Evolutionary conservation across 2,329 filamentous ascomycete species (phyloP), one percentile per base, ranked within the genome.

Genomic region (Diaporthe vexans): DNA sequence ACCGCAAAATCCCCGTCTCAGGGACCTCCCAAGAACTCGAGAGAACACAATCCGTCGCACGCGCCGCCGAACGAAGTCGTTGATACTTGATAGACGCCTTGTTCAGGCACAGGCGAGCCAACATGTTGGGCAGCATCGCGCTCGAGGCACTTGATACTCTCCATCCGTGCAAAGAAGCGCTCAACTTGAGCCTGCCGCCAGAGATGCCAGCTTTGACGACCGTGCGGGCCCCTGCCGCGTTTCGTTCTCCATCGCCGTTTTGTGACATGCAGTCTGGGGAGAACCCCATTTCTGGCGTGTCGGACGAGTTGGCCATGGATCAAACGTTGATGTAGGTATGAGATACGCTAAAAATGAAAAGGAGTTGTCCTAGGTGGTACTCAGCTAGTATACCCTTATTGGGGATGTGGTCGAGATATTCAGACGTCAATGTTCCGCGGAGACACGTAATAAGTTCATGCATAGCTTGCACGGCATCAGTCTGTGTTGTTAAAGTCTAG

Each of bases 361-460:
- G 9, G 19, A 9, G 29, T n/a, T 37, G 46, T 26, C 61, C 35
- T 54, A 19, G 57, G 24, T 19, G 21, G n/a, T 52, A 40, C 48
- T 26, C 46, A 35, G 37, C 46, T 56, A 29, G 26, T 63, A 54
- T 61, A 46, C 68, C 46, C 54, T 54, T n/a, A 13, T 21, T 57
- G 59, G 56, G 51, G 48, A 33, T 24, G n/a, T 59, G 40, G 21
- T 37, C 46, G n/a, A 43, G 35, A 48, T 21, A 9, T 51, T 43
- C 35, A 63, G n/a, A 63, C 21, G 15, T 37, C 57, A n/a, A 13
- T 51, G 29, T 21, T 58, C 21, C 57, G 48, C 56, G 63, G 24
- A 37, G 35, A 73, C 11, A 63, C 33, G 54, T 37, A 43, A 67
- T 51, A 58, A 72, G 43, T 51, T 33, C 71, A 61, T 35, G 52